Evolutionary conservation across 2,329 filamentous ascomycete genomes (phyloP), one percentile per base, ranked within the genome.

Genomic region (Camillea tinctor): DNA sequence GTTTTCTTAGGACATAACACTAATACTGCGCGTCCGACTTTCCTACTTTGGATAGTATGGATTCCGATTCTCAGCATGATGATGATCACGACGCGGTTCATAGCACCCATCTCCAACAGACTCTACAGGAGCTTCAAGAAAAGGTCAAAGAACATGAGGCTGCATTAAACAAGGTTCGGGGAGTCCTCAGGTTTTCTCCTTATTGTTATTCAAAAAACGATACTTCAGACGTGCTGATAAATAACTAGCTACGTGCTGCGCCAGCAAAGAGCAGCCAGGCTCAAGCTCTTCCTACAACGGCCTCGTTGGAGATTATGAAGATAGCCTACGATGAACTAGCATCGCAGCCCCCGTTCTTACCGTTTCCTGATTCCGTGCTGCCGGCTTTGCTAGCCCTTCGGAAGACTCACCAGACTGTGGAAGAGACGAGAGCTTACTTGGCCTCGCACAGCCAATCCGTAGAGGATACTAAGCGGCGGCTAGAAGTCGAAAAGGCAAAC

Each of bases 371-470:
- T 54, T 94, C 91, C 20, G 80, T 88, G 5, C 75, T 95, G 6
- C 90, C 91, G 3, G 85, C 88, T 6, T 79, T 96, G 4, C 72
- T 95, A 49, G 90, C 91, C 5, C 75, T 92, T 57, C 86, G 89
- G 55, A 86, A 84, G 67, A 87, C 88, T 2, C 82, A 88, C 60
- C 80, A 83, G 59, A 87, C 86, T 17, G 83, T 90, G 54, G 74
- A 81, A 60, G 87, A 91, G 66, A 89, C 87, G 19, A 86, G 84
- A 65, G 76, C 78, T 20, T 87, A 87, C 56, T 80, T 91, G 13
- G 71, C 73, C 4, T 72, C 77, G 3, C 81, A 83, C 40, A 73
- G 73, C 15, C 60, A 73, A 5, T 73, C 76, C 1, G 73, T 82
- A 4, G 76, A 81, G 52, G 72, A 77, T 23, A 73, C 79, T 1